A percentile compares a stretch with the other conserved stretches of the same genome.
Evolutionary conservation across 2,329 filamentous ascomycete species (phyloP).

Genomic region (Aspergillus luchuensis): DNA sequence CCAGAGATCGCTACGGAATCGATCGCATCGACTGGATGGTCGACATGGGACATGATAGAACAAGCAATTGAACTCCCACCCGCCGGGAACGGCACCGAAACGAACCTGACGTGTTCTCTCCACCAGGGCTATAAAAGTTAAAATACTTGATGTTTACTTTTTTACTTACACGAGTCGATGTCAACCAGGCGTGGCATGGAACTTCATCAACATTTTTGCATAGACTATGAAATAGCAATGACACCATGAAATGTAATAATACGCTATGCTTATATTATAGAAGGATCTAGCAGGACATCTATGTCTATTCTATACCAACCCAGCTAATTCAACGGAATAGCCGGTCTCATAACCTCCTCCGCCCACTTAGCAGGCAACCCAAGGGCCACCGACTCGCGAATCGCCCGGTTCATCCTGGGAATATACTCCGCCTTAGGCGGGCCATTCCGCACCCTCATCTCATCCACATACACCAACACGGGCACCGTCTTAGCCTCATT

Average conservation of each 20-base stretch:
- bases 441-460: slow-evolving; percentile 36
- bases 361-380: slow-evolving; percentile 41
- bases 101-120: neutral
- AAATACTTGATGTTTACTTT: neutral
- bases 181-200: neutral
- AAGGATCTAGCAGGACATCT: neutral
- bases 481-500: slow-evolving; percentile 21
- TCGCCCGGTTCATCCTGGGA: slow-evolving; percentile 46
- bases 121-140: neutral
- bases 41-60: neutral
- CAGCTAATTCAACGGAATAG: slow-evolving; percentile 31
- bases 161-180: neutral
- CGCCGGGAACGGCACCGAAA: neutral
- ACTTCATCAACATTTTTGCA: neutral
- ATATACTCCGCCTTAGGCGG: slow-evolving; percentile 44
- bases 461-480: slow-evolving; percentile 47
- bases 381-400: slow-evolving; percentile 39
- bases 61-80: neutral
- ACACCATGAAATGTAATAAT: neutral
- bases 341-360: slow-evolving; percentile 42
- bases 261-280: neutral
- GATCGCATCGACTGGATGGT: slow-evolving; percentile 12
- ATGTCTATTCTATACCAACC: neutral
- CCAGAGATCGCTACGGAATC: slow-evolving; percentile 3
- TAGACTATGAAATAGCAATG: slow-evolving; percentile 5